Evolutionary conservation across 495 filamentous ascomycete genomes (phyloP).

Genomic region (Trichoderma asperelloides): DNA sequence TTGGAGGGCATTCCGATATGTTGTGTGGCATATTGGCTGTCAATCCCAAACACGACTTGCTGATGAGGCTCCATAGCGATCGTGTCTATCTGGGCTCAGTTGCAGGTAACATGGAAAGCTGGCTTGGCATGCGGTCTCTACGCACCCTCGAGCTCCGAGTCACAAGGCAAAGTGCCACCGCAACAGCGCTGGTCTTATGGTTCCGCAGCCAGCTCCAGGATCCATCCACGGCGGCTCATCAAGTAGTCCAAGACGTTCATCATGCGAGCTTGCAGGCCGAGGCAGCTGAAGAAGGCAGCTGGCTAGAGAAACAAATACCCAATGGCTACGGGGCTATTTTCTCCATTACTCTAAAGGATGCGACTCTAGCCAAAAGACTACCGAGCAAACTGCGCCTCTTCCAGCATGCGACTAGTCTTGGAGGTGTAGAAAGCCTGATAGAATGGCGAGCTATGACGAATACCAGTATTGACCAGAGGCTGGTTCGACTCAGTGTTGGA

Average conservation of each 20-base stretch:
- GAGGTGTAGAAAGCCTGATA: slow-evolving; percentile 88
- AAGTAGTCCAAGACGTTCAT: slow-evolving; percentile 48
- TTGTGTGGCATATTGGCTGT: slow-evolving; percentile 57
- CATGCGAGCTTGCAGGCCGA: slow-evolving; percentile 68
- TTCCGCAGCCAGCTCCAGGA: slow-evolving; percentile 41
- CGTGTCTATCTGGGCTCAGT: slow-evolving; percentile 53
- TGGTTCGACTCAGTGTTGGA: slow-evolving; percentile 78
- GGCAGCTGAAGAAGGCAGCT: slow-evolving; percentile 48
- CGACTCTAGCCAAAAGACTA: slow-evolving; percentile 52
- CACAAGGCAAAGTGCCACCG: slow-evolving; percentile 57
- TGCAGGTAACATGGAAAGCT: slow-evolving; percentile 83
- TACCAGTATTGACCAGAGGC: slow-evolving; percentile 53
- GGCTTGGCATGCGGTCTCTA: slow-evolving; percentile 78
- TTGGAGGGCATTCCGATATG: slow-evolving; percentile 88
- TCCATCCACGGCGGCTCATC: slow-evolving; percentile 32
- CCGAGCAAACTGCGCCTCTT: slow-evolving; percentile 74
- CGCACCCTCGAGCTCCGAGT: slow-evolving; percentile 81
- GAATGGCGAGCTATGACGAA: slow-evolving; percentile 87
- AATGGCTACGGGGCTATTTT: slow-evolving; percentile 87
- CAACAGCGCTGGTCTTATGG: slow-evolving; percentile 61
- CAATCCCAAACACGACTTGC: no score
- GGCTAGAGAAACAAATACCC: slow-evolving; percentile 85
- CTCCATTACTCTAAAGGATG: slow-evolving; percentile 53
- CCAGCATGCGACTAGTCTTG: slow-evolving; percentile 89
- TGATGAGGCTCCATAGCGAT: background rate